Evolutionary conservation across 805 yeast species (phyloP).

Genomic region (Grigorovia jiainica): DNA sequence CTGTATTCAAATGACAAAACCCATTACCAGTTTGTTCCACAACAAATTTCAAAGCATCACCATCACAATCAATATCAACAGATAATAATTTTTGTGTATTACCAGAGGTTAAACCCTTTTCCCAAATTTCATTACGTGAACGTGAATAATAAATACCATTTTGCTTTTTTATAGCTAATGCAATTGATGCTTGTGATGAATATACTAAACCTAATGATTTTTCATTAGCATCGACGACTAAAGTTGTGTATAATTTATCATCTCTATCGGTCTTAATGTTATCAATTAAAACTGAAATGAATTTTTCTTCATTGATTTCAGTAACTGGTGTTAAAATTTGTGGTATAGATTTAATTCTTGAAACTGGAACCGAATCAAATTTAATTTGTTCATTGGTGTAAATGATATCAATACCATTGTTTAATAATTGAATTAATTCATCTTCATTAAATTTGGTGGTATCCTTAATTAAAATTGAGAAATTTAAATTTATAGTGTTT

Average conservation of each 20-base stretch:
- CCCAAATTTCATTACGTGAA: constrained; percentile 82
- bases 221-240: constrained; percentile 61
- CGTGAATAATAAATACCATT: constrained; percentile 94
- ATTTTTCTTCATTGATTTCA: constrained; percentile 11
- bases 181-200: constrained; percentile 74
- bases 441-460: constrained; percentile 24
- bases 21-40: constrained; percentile 83
- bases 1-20: constrained; percentile 77
- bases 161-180: constrained; percentile 68
- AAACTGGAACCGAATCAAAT: constrained; percentile 36
- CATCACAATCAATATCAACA: constrained; percentile 80
- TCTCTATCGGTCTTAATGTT: constrained; percentile 68
- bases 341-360: constrained; percentile 28
- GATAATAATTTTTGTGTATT: constrained; percentile 72
- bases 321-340: constrained; percentile 5
- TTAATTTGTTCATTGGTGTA: constrained; percentile 17
- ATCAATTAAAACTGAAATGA: constrained; percentile 31
- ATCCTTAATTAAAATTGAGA: constrained; percentile 21
- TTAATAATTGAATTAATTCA: constrained; percentile 46
- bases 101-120: constrained; percentile 93
- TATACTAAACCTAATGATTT: constrained; percentile 84
- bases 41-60: constrained; percentile 78
- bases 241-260: constrained; percentile 78
- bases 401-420: constrained; percentile 47
- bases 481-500: constrained; percentile 7